phyloP scores from a whole-genome alignment of 352 stramenopile species.

The Pythium chondricola region DNA sequence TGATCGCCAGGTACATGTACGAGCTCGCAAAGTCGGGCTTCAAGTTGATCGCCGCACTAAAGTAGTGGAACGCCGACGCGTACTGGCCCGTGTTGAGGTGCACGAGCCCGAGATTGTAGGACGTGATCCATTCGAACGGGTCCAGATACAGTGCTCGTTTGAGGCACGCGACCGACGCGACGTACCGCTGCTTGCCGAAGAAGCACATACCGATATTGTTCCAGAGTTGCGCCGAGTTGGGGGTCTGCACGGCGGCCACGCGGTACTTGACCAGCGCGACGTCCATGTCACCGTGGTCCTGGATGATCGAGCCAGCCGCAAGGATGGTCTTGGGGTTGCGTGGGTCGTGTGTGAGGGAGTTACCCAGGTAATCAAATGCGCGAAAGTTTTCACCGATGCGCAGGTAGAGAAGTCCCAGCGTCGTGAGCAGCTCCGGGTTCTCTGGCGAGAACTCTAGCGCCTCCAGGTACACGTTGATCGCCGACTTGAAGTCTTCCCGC shows the following conservation, averaged over 20 bases:
- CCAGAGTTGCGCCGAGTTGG: slow-evolving; percentile 91
- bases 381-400: slow-evolving; percentile 87
- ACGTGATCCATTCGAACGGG: slow-evolving; percentile 94
- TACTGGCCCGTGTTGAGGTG: slow-evolving; percentile 91
- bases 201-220: slow-evolving; percentile 97
- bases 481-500: slow-evolving; percentile 79
- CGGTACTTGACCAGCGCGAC: slow-evolving; percentile 94
- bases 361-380: slow-evolving; percentile 93
- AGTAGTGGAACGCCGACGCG: slow-evolving; percentile 92
- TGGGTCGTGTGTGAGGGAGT: slow-evolving; percentile 89
- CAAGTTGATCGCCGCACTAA: slow-evolving; percentile 86
- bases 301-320: slow-evolving; percentile 89
- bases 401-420: slow-evolving; percentile 87
- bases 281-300: slow-evolving; percentile 92
- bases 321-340: slow-evolving; percentile 90
- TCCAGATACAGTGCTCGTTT: slow-evolving; percentile 91
- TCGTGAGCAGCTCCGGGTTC: slow-evolving; percentile 90
- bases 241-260: slow-evolving; percentile 86
- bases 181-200: slow-evolving; percentile 88
- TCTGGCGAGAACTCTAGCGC: slow-evolving; percentile 92
- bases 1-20: slow-evolving; percentile 93
- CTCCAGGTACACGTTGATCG: slow-evolving; percentile 87
- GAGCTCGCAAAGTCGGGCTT: slow-evolving; percentile 85
- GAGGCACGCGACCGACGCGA: slow-evolving; percentile 85
- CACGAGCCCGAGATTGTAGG: slow-evolving; percentile 92